Evolutionary conservation across 345 rosid species (phyloP), one percentile per base, ranked within the genome.

Genomic region (Syzygium grande): DNA sequence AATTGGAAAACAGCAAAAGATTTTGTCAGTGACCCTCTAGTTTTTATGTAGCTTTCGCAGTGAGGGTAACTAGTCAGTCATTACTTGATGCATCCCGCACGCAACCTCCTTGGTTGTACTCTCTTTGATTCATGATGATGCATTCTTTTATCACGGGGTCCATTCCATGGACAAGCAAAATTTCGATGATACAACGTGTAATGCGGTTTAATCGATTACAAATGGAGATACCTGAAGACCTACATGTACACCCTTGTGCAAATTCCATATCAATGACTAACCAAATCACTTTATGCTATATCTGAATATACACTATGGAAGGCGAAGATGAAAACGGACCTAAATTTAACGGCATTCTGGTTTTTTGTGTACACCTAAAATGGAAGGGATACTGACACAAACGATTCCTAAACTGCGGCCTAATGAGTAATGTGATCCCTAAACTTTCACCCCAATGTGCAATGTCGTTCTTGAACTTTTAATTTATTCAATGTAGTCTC

Each of bases 341-440:
- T 23, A 56, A 56, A 23, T 23, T 56, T 56, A 56, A 56, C n/a
- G n/a, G 91, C 88, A n/a, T 96, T 92, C 87, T 98, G 98, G 86
- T 51, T 92, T 91, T 94, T 96, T 43, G 91, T 93, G 91, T 92
- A 96, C 88, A 96, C 99, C 98, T 96, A 95, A 85, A 87, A 34
- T 11, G 55, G 46, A 43, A 27, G 46, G 46, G 6, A 5, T 4
- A 43, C 5, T 43, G 46, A 43, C 4, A 43, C 46, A 43, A 5
- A 43, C 4, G 7, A 1, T 43, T 5, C 46, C 7, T 43, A 43
- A 43, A 43, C 1, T 43, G 6, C 6, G 46, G 6, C 7, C 46
- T 43, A 43, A 43, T 43, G 7, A 5, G 46, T 43, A 43, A 43
- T 43, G 46, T 43, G 46, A 43, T 43, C 7, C 7, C 46, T 43